Conservation (phyloP, 1,284 basidiomycete genomes). For the Agroathelia rolfsii region DNA sequence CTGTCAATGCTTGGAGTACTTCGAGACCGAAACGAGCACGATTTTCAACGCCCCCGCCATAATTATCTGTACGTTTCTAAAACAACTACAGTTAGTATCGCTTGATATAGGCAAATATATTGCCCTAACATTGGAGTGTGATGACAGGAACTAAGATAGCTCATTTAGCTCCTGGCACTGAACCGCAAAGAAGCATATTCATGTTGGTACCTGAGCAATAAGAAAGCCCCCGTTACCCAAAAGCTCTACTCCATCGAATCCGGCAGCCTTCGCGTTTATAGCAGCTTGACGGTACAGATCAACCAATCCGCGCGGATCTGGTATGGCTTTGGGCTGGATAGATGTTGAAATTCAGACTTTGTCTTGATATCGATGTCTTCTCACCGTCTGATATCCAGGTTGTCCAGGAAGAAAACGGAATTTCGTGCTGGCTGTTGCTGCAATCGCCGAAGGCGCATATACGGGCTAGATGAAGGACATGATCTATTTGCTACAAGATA, state of each 20-base stretch:
- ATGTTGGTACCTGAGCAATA: not conserved
- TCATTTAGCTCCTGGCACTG: constrained; percentile 36
- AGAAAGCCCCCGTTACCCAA: constrained; percentile 11
- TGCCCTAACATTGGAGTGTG: constrained; percentile 40
- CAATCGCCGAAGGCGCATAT: constrained; percentile 12
- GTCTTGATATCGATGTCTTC: not conserved
- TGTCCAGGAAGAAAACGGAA: constrained; percentile 23
- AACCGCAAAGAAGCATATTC: not conserved
- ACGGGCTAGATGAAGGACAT: too few species aligned
- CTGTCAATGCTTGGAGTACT: constrained; percentile 33
- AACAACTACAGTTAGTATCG: not conserved
- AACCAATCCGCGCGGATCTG: constrained; percentile 31
- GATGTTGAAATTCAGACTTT: constrained; percentile 1
- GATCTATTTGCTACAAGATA: too few species aligned
- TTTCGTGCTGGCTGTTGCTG: constrained; percentile 18
- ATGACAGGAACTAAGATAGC: constrained; percentile 52
- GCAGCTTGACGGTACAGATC: constrained; percentile 40
- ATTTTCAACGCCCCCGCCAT: constrained; percentile 50
- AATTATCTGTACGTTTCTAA: constrained; percentile 48
- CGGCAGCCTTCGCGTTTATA: constrained; percentile 44
- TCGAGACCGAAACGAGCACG: constrained; percentile 44
- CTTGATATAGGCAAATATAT: constrained; percentile 17
- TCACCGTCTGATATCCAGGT: constrained; percentile 16
- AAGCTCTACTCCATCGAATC: constrained; percentile 59
- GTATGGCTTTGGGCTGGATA: constrained; percentile 29